Conservation (phyloP, 306 rosid genomes). For the Quercus ilex region DNA sequence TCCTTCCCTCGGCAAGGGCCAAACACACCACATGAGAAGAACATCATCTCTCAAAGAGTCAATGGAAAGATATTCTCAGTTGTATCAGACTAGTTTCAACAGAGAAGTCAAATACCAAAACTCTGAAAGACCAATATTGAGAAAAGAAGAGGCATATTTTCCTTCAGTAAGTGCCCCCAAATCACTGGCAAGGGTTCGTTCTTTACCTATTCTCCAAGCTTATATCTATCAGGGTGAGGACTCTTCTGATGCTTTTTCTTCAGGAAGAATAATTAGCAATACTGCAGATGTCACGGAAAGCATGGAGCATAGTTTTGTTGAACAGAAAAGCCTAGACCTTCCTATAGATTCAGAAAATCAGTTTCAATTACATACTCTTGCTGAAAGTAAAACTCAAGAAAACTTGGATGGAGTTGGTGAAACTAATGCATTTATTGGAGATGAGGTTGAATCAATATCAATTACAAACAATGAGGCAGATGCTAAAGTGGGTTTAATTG, state of each 20-base stretch:
- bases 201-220: conserved; percentile 58
- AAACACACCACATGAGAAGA: conserved; percentile 38
- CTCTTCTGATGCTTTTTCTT: conserved; percentile 23
- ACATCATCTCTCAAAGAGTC: conserved; percentile 54
- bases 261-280: conserved; percentile 19
- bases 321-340: conserved; percentile 6
- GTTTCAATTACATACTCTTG: background rate
- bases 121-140: conserved; percentile 36
- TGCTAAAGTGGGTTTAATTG: conserved; percentile 2
- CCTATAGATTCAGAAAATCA: conserved; percentile 18
- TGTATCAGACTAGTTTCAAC: conserved; percentile 51
- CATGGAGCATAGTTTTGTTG: conserved; percentile 16
- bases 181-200: conserved; percentile 51
- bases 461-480: conserved; percentile 20
- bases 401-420: conserved; percentile 13
- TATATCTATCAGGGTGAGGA: conserved; percentile 39
- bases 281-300: conserved; percentile 9
- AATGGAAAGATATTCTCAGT: conserved; percentile 46
- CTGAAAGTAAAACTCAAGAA: conserved; percentile 26
- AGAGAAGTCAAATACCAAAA: conserved; percentile 31
- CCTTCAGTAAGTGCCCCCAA: conserved; percentile 25
- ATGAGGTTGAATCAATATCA: conserved; percentile 26
- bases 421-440: conserved; percentile 7
- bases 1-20: conserved; percentile 23
- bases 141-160: conserved; percentile 25